Conservation (phyloP, 2,329 filamentous ascomycete species). For the Nothomitra cinnamomea region DNA sequence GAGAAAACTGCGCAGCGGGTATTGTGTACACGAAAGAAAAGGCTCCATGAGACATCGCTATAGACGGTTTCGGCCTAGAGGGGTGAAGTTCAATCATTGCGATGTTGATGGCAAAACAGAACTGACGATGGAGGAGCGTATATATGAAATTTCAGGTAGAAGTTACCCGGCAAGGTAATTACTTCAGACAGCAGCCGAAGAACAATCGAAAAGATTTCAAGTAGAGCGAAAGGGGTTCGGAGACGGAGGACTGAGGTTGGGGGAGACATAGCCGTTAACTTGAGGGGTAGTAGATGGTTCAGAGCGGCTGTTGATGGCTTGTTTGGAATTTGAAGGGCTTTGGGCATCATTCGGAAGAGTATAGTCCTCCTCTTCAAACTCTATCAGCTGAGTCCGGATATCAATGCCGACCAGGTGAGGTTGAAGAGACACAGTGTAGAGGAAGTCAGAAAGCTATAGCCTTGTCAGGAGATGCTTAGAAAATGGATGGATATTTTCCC, state of each 20-base stretch:
- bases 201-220: not conserved
- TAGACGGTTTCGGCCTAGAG: not conserved
- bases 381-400: conserved; percentile 4
- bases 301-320: conserved; percentile 3
- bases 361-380: not conserved
- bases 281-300: not conserved
- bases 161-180: not conserved
- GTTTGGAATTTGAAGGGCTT: conserved; percentile 18
- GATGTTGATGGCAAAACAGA: not conserved
- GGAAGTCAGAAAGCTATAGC: conserved; percentile 29
- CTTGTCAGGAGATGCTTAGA: not conserved
- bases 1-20: not conserved
- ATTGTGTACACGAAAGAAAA: conserved; percentile 4
- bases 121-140: not conserved
- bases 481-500: conserved; percentile 8
- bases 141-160: not conserved
- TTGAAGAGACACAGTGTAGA: conserved; percentile 30
- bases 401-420: conserved; percentile 27
- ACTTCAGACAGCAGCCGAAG: not conserved
- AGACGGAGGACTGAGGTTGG: not conserved
- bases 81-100: not conserved
- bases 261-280: not conserved
- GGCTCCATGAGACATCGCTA: not conserved
- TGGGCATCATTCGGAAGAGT: not conserved
- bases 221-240: not conserved